Percentiles rank a stretch among this genome's conserved stretches.
Evolutionary conservation across 805 yeast genomes (phyloP).

Genomic region (Barnettozyma sp.): DNA sequence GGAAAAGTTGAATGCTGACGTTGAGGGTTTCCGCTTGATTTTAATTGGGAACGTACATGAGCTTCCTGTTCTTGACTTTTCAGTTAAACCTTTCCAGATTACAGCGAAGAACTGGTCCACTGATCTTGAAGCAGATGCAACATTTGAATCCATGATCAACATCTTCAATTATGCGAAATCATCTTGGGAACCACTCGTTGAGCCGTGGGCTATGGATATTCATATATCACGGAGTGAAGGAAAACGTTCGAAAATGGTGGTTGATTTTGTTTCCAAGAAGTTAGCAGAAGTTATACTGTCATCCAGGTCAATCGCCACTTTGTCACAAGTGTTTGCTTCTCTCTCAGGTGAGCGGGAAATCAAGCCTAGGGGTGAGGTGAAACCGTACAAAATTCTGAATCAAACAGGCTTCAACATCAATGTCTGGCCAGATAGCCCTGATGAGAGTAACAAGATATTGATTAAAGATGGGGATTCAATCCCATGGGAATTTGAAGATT

Average conservation of each 20-base stretch:
- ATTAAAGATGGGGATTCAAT: conserved; percentile 43
- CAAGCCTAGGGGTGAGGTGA: conserved; percentile 66
- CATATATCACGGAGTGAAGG: conserved; percentile 49
- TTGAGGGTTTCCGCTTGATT: conserved; percentile 76
- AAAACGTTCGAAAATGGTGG: conserved; percentile 41
- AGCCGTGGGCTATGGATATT: conserved; percentile 75
- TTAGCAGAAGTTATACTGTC: conserved; percentile 77
- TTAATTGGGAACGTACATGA: conserved; percentile 89
- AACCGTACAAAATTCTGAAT: conserved; percentile 75
- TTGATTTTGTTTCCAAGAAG: conserved; percentile 71
- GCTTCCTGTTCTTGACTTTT: conserved; percentile 77
- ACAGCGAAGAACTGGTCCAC: conserved; percentile 81
- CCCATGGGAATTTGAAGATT: conserved; percentile 93
- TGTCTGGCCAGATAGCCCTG: conserved; percentile 64
- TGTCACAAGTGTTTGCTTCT: conserved; percentile 60
- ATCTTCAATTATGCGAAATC: conserved; percentile 85
- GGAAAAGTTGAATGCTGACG: conserved; percentile 56
- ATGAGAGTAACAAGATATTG: conserved; percentile 21
- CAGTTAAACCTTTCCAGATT: conserved; percentile 59
- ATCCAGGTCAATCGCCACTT: conserved; percentile 68
- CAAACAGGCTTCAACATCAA: conserved; percentile 81
- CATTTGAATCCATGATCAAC: conserved; percentile 60
- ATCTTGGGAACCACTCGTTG: conserved; percentile 92
- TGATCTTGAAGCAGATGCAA: conserved; percentile 62
- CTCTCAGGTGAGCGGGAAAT: conserved; percentile 47